These are phyloP conservation scores for Pittosporum tobira DNA, from an alignment of 129 eudicot species.

Conservation along the genomic window DNA sequence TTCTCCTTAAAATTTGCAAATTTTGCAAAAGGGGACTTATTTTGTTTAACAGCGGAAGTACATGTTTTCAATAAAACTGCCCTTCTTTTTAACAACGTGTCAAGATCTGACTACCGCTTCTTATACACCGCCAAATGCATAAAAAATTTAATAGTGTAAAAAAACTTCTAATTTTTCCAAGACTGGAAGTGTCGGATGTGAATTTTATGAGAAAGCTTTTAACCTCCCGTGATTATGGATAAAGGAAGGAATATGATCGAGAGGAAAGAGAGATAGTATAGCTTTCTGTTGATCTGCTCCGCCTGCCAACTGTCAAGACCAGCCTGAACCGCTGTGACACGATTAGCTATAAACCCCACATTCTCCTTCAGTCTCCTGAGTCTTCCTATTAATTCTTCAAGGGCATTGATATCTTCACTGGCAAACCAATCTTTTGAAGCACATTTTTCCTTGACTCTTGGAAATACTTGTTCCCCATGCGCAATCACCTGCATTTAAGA, in stretches of 20 bases:
- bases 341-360: slow-evolving; percentile 86
- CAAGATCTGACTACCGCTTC: no score
- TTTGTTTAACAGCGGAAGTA: no score
- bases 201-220: slow-evolving; percentile 9
- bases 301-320: slow-evolving; percentile 97
- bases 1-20: no score
- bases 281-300: slow-evolving; percentile 85
- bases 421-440: slow-evolving; percentile 80
- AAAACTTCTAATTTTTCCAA: background rate
- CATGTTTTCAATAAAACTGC: no score
- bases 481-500: slow-evolving; percentile 62
- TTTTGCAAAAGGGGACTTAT: no score
- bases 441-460: slow-evolving; percentile 87
- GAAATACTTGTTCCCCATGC: slow-evolving; percentile 96
- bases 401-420: slow-evolving; percentile 51
- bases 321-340: slow-evolving; percentile 88
- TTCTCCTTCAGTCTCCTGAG: slow-evolving; percentile 76
- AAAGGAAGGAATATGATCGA: slow-evolving; percentile 89
- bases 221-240: slow-evolving; percentile 91
- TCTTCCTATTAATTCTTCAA: slow-evolving; percentile 70
- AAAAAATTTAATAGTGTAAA: no score
- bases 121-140: no score
- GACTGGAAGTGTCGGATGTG: background rate
- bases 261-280: slow-evolving; percentile 84
- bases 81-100: no score